Evolutionary conservation across 192 early-diverging fungal genomes (phyloP), one percentile per base, ranked within the genome.

Genomic region (Backusella tarrabulga): DNA sequence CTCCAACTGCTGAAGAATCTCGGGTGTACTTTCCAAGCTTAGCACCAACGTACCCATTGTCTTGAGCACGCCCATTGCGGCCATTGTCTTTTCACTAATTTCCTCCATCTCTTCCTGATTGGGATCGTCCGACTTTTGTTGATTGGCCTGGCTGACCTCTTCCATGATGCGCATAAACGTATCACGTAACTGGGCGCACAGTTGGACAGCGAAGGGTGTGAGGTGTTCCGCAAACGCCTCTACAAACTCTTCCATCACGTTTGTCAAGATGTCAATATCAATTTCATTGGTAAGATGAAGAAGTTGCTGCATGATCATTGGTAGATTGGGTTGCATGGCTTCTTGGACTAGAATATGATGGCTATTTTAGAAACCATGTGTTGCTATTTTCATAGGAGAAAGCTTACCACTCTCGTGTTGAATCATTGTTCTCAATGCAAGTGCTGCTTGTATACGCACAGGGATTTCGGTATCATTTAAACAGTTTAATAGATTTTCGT

Each of bases 141-240:
- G 84, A 35, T 88, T 84, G 19, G 91, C 88, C 36, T 86, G 84
- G 36, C 87, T 84, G 14, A 92, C 88, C 71, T 93, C 93, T 34
- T 81, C 78, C 85, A 97, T 92, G 56, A 99, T 88, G 38, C 95
- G 89, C 81, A 97, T 82, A 79, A 94, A 97, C 11, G 95, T 93
- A 67, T 96, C 94, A 41, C 91, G 82, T 81, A 99, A 83, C 82
- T 97, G 94, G 46, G 89, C 86, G 71, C 90, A 92, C 11, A 99
- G 89, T 82, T 98, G 90, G 19, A 94, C 90, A 3, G 98, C 95
- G 83, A 97, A 99, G 6, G 98, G 98, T 15, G 90, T 88, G 71
- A 99, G 84, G 77, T 96, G 91, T 41, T 95, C 91, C 23, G 96
- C 88, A 88, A 95, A 99, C n/a, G 92, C 88, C 76, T 93, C 93